Evolutionary conservation across 441 rosid genomes (phyloP), one percentile per base, ranked within the genome.

Genomic region (Euphorbia corollata): DNA sequence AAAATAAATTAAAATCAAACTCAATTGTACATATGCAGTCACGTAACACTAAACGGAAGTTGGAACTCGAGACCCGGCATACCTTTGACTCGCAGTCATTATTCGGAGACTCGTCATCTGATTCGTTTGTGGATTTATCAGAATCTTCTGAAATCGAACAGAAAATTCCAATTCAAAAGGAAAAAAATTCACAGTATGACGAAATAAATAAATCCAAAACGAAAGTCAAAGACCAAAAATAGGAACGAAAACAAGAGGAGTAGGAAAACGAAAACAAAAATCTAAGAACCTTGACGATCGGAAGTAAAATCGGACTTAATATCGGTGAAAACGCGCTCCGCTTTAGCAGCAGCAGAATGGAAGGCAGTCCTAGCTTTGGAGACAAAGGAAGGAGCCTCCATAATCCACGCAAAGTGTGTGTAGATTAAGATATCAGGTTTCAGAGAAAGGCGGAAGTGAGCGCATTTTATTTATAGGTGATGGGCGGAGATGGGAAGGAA

Each of bases 301-400:
- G 79, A 68, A 36, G 7, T 61, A 55, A 74, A 65, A 61, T 82
- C 89, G 63, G 97, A 86, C 80, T 91, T 91, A 68, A 93, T 83
- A 74, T 93, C 99, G 74, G 92, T 82, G 79, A 94, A 76, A 63
- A 89, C 96, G 51, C 91, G 97, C 84, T 94, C 99, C 80, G 99
- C 97, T 84, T 88, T 91, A 67, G 92, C 96, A 27, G 99, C 96
- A 53, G 96, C 97, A 60, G 99, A 89, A 81, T 91, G 85, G 79
- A 94, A 78, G 80, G 96, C 99, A 34, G 86, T 84, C 86, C 91
- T 83, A 59, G 96, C 99, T 82, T 88, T 86, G 71, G 96, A 81
- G 58, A 86, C 97, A 70, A 94, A 90, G 15, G 92, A 87, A 50
- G 82, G 86, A 66, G 85, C 72, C 75, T 82, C 91, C 91, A 87